These are phyloP conservation scores for Scolecobasidium constrictum DNA, from an alignment of 2,329 filamentous ascomycete genomes.

Conservation along the genomic window DNA sequence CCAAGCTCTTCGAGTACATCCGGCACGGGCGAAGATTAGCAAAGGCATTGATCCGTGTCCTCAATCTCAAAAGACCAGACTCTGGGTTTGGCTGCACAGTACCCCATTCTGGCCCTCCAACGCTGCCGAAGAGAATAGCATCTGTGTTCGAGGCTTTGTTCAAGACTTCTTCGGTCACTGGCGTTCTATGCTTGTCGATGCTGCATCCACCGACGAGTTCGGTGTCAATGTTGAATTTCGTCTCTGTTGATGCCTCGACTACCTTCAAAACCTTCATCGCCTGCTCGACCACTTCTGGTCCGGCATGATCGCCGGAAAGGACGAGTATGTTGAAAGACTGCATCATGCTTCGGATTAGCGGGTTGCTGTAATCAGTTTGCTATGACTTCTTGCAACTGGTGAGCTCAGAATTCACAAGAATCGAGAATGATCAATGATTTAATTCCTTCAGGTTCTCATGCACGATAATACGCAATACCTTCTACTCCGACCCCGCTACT, in stretches of 20 bases:
- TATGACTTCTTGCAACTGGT: neutral
- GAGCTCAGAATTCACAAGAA: neutral
- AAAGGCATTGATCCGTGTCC: conserved; percentile 33
- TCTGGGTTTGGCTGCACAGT: conserved; percentile 31
- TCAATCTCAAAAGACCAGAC: conserved; percentile 31
- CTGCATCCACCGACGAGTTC: conserved; percentile 26
- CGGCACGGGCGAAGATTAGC: conserved; percentile 41
- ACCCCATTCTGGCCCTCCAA: conserved; percentile 39
- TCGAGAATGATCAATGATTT: neutral
- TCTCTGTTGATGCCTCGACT: conserved; percentile 19
- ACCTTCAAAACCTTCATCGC: conserved; percentile 37
- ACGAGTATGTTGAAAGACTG: conserved; percentile 26
- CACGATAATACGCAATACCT: neutral
- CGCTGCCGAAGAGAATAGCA: conserved; percentile 37
- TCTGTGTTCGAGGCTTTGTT: conserved; percentile 30
- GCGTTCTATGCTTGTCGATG: conserved; percentile 33
- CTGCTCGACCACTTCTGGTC: conserved; percentile 40
- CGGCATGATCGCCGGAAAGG: conserved; percentile 36
- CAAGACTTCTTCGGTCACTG: conserved; percentile 33
- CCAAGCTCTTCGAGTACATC: conserved; percentile 29
- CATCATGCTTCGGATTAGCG: neutral
- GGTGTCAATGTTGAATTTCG: conserved; percentile 20
- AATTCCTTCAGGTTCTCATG: neutral
- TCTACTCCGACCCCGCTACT: neutral
- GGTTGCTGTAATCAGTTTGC: neutral